Base-by-base conservation (phyloP, 371 early-diverging fungal species). In the Umbelopsis sp. region DNA sequence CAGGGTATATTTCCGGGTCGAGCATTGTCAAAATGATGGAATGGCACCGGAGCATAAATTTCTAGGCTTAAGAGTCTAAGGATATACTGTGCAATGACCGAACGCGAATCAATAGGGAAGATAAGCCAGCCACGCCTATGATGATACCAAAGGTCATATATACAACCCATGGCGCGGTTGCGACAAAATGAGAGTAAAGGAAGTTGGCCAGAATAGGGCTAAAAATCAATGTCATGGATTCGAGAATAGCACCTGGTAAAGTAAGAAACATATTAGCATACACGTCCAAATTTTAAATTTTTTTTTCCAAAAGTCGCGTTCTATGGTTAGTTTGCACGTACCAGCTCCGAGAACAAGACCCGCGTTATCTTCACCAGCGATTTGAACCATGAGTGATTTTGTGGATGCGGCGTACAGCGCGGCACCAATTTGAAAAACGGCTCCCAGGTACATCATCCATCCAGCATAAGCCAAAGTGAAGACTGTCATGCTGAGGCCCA, bases 301-400 rank as follows among this genome's bases (percentile, higher is more conserved):
- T 22, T 22, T 22, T 22, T 22, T 22, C 22, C 22, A 22, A 22
- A 22, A 22, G 29, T 29, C 29, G 29, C 29, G 29, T 29, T 29
- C 29, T 4, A 29, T 29, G 4, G 1, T 29, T 1, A 29, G 1
- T 29, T 1, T 29, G 29, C 29, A 12, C 57, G 22, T 35, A 57
- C 57, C 57, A 4, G 57, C 57, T 35, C 57, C 57, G 6, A 57
- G 29, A 57, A 57, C 35, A 16, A 35, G 35, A 35, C 57, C 57
- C 11, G 57, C 57, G 7, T 57, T 29, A 14, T 57, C 57, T 29
- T 57, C 57, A 18, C 57, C 57, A 16, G 57, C 57, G 1, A 57
- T 24, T 35, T 57, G 57, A 1, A 57, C 57, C 12, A 57, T 29
- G 5, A 57, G 35, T 25, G 57, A 57, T 18, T 57, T 57, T 35